Evolutionary conservation across 768 basidiomycete genomes (phyloP).

Genomic region (Tulasnella sp.): DNA sequence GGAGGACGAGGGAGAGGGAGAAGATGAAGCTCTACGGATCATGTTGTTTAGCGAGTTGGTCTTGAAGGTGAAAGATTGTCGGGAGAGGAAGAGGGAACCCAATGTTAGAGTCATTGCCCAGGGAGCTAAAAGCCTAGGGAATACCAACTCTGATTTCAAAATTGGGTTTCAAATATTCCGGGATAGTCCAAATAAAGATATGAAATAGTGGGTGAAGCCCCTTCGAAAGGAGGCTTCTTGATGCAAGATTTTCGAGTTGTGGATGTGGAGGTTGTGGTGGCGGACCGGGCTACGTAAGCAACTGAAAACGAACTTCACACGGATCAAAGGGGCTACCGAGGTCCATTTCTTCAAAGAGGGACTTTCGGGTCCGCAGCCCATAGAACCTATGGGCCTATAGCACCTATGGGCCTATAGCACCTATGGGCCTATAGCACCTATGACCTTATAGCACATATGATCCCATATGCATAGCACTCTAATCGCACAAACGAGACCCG

Average conservation of each 20-base stretch:
- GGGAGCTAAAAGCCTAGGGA: neutral
- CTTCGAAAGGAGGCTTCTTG: neutral
- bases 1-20: constrained; percentile 16
- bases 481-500: too few species aligned
- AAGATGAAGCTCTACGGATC: constrained; percentile 8
- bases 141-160: neutral
- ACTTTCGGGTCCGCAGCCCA: too few species aligned
- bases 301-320: neutral
- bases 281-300: neutral
- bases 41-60: constrained; percentile 8
- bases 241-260: neutral
- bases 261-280: neutral
- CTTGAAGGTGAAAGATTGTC: constrained; percentile 39
- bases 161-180: neutral
- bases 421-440: too few species aligned
- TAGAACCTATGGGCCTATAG: too few species aligned
- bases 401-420: too few species aligned
- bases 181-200: neutral
- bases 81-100: constrained; percentile 52
- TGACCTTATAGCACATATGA: too few species aligned
- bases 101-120: neutral
- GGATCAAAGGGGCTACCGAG: neutral
- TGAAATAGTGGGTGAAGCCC: neutral
- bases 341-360: too few species aligned
- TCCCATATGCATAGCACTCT: too few species aligned